These are phyloP conservation scores for Pseudocercospora macadamiae DNA, from an alignment of 2,329 filamentous ascomycete genomes.

Conservation along the genomic window DNA sequence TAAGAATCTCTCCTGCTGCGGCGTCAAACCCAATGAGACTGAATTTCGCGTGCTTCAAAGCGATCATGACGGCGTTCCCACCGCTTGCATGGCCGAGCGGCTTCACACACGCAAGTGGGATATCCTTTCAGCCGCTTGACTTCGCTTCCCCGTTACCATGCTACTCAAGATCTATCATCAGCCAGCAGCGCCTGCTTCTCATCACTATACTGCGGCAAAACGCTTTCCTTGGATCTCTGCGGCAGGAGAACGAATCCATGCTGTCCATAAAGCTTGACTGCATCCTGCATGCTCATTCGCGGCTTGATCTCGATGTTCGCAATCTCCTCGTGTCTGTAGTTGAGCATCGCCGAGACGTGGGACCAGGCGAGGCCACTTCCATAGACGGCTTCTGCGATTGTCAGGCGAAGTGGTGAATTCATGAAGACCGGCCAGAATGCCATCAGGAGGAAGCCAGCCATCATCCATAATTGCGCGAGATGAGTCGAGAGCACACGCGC, in stretches of 20 bases:
- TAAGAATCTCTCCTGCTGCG: no score
- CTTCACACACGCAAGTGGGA: no score
- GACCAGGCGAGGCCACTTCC: constrained; percentile 27
- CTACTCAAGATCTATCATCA: not conserved
- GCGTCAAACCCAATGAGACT: no score
- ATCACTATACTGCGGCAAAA: not conserved
- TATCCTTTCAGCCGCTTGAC: no score
- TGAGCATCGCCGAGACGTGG: constrained; percentile 27
- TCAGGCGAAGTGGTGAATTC: constrained; percentile 13
- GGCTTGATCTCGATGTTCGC: constrained; percentile 15
- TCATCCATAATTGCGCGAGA: constrained; percentile 26
- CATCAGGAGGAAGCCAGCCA: constrained; percentile 23
- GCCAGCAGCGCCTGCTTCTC: constrained; percentile 7
- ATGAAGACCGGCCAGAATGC: constrained; percentile 24
- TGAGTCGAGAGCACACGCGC: constrained; percentile 24
- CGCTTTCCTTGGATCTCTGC: not conserved
- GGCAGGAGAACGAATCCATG: constrained; percentile 9
- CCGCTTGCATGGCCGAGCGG: no score
- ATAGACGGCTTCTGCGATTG: constrained; percentile 21
- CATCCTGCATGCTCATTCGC: constrained; percentile 11
- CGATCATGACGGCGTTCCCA: no score
- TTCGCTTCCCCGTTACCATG: no score
- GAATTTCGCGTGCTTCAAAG: no score
- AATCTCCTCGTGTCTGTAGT: constrained; percentile 22
- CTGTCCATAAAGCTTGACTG: constrained; percentile 18